phyloP scores from a whole-genome alignment of 306 rosid species.

The Prunus padus region DNA sequence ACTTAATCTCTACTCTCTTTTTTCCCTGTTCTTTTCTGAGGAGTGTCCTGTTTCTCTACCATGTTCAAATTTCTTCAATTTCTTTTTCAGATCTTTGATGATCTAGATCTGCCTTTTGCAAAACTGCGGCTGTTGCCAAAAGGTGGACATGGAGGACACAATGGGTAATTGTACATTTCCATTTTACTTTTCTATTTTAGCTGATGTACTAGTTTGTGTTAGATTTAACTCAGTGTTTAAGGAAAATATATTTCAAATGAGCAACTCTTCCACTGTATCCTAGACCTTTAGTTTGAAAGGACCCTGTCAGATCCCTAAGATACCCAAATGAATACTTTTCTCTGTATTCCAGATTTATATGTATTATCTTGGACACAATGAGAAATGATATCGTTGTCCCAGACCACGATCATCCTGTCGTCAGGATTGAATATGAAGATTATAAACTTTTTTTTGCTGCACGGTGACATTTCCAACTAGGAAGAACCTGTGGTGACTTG shows the following conservation, averaged over 20 bases:
- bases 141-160: conserved; percentile 99
- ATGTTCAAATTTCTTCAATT: conserved; percentile 10
- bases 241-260: neutral
- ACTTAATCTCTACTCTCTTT: neutral
- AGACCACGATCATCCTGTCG: neutral
- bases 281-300: neutral
- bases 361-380: neutral
- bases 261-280: neutral
- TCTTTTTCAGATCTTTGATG: conserved; percentile 76
- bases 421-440: neutral
- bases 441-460: neutral
- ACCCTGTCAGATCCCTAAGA: neutral
- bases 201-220: conserved; percentile 2
- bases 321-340: neutral
- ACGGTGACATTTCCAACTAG: neutral
- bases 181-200: neutral
- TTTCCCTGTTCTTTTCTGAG: conserved; percentile 8
- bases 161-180: conserved; percentile 54
- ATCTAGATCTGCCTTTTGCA: conserved; percentile 89
- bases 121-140: conserved; percentile 84
- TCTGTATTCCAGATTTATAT: neutral
- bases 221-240: neutral
- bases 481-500: neutral
- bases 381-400: neutral
- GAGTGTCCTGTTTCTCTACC: conserved; percentile 15